Base-by-base conservation (phyloP, 805 yeast species). In the Maudiozyma pseudohumilis region DNA sequence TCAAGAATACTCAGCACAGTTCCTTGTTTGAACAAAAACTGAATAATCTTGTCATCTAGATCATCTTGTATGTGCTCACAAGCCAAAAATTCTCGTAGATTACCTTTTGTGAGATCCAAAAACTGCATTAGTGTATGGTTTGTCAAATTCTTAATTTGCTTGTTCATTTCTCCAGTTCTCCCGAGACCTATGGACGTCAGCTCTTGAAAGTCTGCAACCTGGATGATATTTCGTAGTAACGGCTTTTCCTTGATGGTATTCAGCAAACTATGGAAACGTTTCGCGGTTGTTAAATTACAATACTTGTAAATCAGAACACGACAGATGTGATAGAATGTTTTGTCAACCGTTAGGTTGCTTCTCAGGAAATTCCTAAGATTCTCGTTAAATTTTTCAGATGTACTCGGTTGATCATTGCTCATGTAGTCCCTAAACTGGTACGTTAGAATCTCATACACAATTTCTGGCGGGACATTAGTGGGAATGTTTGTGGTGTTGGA, bases 121-220 rank as follows among this genome's bases (percentile, higher is more conserved):
- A 85, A 83, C 17, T 73, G 65, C 32, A 72, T 58, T 18, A 87
- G 75, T 2, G 95, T 87, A 20, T 65, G 63, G 29, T 79, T 68
- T 0, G 95, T 87, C 29, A 87, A 85, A 83, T 84, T 83, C 59
- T 87, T 94, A 48, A 87, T 87, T 59, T 83, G 94, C 58, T 75
- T 79, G 61, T 83, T 88, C 95, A 87, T 87, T 48, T 80, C 72
- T 9, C 83, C 85, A 0, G 96, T 82, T 45, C 96, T 68, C 2
- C 96, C 96, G 34, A 87, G 67, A 0, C 96, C 96, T 34, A 88
- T 77, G 0, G 89, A 79, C 1, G 96, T 86, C 59, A 87, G 80
- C 48, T 83, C 89, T 51, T 83, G 82, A 50, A 87, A 88, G 62
- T 87, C 96, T 48, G 88, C 71, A 36, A 79, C 76, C 48, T 77